Percentiles rank a stretch among this genome's conserved stretches.
phyloP scores from a whole-genome alignment of 306 rosid species.

The Ammopiptanthus mongolicus region DNA sequence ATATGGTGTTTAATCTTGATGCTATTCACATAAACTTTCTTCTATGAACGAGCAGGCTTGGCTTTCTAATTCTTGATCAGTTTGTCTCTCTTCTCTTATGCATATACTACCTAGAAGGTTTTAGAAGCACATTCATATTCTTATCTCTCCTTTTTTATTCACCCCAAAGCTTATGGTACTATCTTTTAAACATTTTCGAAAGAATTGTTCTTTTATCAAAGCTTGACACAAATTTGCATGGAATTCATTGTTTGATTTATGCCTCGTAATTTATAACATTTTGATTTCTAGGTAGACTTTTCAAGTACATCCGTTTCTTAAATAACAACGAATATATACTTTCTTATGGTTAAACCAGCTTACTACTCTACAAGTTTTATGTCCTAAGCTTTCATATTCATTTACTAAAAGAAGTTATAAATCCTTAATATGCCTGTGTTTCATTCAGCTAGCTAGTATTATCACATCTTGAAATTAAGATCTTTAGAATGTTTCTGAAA shows the following conservation, averaged over 20 bases:
- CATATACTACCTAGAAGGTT: background rate
- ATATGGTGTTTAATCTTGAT: background rate
- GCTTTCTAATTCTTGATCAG: background rate
- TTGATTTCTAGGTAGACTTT: background rate
- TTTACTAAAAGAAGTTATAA: background rate
- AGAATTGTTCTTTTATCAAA: background rate
- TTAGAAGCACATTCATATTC: background rate
- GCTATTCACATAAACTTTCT: background rate
- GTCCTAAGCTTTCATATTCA: background rate
- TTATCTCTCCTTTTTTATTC: background rate
- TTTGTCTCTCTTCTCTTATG: too few relatives aligned
- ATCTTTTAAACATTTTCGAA: background rate
- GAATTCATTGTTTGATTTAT: background rate
- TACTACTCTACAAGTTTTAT: background rate
- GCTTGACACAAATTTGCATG: background rate
- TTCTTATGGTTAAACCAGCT: background rate
- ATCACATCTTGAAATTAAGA: background rate
- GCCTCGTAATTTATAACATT: background rate
- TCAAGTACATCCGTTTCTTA: background rate
- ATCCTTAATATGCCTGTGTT: background rate
- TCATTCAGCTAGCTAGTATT: background rate
- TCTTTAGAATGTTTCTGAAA: background rate
- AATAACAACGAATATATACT: background rate
- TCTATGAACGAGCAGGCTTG: background rate
- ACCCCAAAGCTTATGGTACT: background rate